Evolutionary conservation across 2,329 filamentous ascomycete genomes (phyloP).

Genomic region (Aspergillus costaricaensis): DNA sequence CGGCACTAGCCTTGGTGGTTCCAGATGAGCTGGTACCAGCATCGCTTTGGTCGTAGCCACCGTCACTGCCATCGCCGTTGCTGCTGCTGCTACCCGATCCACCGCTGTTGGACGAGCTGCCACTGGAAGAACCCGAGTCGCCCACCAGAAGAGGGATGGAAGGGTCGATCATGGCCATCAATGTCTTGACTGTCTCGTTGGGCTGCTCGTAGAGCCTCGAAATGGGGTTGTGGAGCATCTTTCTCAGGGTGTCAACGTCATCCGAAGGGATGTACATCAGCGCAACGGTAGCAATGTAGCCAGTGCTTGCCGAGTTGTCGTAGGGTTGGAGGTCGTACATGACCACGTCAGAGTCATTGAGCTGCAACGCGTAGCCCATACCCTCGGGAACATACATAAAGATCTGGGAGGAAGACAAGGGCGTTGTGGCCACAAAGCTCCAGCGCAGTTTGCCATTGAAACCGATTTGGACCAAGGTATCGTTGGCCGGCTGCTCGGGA

Average conservation of each 20-base stretch:
- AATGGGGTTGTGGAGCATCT: constrained; percentile 70
- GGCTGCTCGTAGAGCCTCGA: constrained; percentile 75
- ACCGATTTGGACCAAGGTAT: constrained; percentile 76
- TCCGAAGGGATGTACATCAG: constrained; percentile 73
- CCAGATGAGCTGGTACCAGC: constrained; percentile 52
- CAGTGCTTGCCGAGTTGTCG: constrained; percentile 66
- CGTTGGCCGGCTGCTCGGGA: constrained; percentile 61
- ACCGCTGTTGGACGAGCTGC: constrained; percentile 27
- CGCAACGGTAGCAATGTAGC: constrained; percentile 80
- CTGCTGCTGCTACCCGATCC: constrained; percentile 47
- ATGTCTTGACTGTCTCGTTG: constrained; percentile 64
- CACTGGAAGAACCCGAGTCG: constrained; percentile 48
- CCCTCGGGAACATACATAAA: constrained; percentile 75
- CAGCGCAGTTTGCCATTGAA: constrained; percentile 84
- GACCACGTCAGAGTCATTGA: constrained; percentile 53
- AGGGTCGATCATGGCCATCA: constrained; percentile 82
- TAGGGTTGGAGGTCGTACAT: constrained; percentile 75
- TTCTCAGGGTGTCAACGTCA: constrained; percentile 66
- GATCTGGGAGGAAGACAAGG: constrained; percentile 77
- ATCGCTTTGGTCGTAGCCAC: constrained; percentile 42
- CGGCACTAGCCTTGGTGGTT: constrained; percentile 50
- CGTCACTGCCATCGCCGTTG: constrained; percentile 42
- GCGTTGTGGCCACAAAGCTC: constrained; percentile 71
- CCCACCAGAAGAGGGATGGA: constrained; percentile 69
- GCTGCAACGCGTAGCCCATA: constrained; percentile 63